Percentiles rank a stretch among this genome's conserved stretches.
These are phyloP conservation scores for Manihot esculenta DNA, from an alignment of 441 rosid genomes.

Conservation along the genomic window DNA sequence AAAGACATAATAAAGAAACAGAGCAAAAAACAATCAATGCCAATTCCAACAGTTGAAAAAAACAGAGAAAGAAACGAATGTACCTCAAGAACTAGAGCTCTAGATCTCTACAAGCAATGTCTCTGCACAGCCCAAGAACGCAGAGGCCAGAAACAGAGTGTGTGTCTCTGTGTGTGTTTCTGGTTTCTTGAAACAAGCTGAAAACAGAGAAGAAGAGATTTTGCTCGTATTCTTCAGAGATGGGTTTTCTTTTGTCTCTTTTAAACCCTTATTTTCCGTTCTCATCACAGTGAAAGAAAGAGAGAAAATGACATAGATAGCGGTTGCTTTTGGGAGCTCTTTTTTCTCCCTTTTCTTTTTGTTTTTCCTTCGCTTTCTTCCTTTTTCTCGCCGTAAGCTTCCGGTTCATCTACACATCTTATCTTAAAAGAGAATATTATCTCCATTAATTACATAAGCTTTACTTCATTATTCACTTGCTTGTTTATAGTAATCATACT, in stretches of 20 bases:
- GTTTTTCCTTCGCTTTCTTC: slow-evolving; percentile 23
- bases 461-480: not conserved
- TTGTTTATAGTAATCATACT: not conserved
- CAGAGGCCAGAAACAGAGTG: not conserved
- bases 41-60: not conserved
- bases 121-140: not conserved
- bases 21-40: not conserved
- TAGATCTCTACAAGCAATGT: not conserved
- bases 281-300: slow-evolving; percentile 3
- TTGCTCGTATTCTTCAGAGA: no score
- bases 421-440: slow-evolving; percentile 7
- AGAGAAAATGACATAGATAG: slow-evolving; percentile 17
- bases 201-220: not conserved
- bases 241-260: not conserved
- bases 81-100: not conserved
- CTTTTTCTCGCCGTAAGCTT: slow-evolving; percentile 47
- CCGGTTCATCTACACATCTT: slow-evolving; percentile 24
- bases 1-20: no score
- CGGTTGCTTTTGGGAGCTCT: slow-evolving; percentile 9
- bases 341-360: slow-evolving; percentile 3
- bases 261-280: not conserved
- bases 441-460: not conserved
- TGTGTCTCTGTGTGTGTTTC: no score
- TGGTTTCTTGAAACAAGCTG: not conserved
- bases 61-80: not conserved